Conservation (phyloP, 2,329 filamentous ascomycete genomes). For the Ceratocystis alfenasii region DNA sequence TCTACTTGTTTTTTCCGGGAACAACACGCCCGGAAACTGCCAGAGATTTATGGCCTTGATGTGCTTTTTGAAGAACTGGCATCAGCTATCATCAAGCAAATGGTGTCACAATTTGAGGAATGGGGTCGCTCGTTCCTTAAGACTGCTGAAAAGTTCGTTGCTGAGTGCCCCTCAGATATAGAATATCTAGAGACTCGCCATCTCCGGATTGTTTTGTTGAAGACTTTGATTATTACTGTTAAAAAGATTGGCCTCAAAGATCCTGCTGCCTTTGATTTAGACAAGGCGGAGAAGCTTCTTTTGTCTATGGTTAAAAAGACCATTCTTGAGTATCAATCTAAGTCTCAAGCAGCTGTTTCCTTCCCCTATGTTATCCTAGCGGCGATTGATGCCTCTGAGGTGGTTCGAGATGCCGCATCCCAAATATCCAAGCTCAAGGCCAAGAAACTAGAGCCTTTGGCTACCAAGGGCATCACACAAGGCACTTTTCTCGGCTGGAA, state of each 20-base stretch:
- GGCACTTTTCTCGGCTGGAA: slow-evolving; percentile 37
- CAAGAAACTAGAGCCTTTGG: slow-evolving; percentile 31
- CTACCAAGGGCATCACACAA: slow-evolving; percentile 28
- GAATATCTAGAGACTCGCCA: slow-evolving; percentile 23
- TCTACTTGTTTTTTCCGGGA: slow-evolving; percentile 21
- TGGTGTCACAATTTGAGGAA: slow-evolving; percentile 35
- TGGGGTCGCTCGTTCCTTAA: slow-evolving; percentile 34
- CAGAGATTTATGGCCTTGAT: slow-evolving; percentile 19
- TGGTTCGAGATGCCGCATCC: slow-evolving; percentile 13
- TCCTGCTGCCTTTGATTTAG: slow-evolving; percentile 24
- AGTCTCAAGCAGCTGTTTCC: slow-evolving; percentile 2
- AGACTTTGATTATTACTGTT: slow-evolving; percentile 28
- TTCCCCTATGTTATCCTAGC: slow-evolving; percentile 22
- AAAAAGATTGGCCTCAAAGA: slow-evolving; percentile 26
- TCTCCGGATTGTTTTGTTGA: slow-evolving; percentile 31
- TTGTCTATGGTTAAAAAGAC: slow-evolving; percentile 19
- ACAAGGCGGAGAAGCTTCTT: slow-evolving; percentile 21
- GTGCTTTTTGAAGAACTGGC: slow-evolving; percentile 26
- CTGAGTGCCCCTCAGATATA: slow-evolving; percentile 21
- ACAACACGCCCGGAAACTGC: slow-evolving; percentile 3
- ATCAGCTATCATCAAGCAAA: slow-evolving; percentile 32
- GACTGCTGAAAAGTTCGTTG: slow-evolving; percentile 26
- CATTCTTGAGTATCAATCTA: slow-evolving; percentile 20
- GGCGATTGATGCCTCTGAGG: slow-evolving; percentile 20
- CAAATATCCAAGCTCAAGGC: slow-evolving; percentile 24